Percentiles rank a stretch among this genome's conserved stretches.
Conservation (phyloP, 768 basidiomycete genomes). For the Pleurotus cornucopiae region DNA sequence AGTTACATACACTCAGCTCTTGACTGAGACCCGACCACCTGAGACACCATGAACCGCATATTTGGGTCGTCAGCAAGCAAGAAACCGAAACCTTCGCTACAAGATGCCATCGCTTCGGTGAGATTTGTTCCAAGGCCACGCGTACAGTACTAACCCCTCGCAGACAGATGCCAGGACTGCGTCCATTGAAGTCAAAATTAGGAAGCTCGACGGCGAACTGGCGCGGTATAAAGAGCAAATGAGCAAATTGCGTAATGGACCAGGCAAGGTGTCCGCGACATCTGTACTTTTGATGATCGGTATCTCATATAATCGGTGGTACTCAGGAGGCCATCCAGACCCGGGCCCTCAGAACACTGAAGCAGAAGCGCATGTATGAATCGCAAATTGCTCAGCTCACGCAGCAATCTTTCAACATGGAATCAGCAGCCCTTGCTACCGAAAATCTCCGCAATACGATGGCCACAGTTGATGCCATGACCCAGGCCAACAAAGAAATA, state of each 20-base stretch:
- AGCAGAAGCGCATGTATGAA: slow-evolving; percentile 97
- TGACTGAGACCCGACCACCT: not conserved
- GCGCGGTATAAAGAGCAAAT: slow-evolving; percentile 93
- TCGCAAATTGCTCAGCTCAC: slow-evolving; percentile 83
- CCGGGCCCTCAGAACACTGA: slow-evolving; percentile 87
- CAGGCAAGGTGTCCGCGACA: slow-evolving; percentile 73
- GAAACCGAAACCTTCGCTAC: slow-evolving; percentile 82
- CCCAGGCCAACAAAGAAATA: slow-evolving; percentile 92
- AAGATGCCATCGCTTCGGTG: slow-evolving; percentile 91
- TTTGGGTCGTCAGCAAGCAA: slow-evolving; percentile 72
- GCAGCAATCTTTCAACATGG: slow-evolving; percentile 99
- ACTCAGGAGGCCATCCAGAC: slow-evolving; percentile 84
- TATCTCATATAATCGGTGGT: slow-evolving; percentile 1
- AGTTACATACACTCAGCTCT: not conserved
- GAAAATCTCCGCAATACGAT: slow-evolving; percentile 98
- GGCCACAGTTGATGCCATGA: slow-evolving; percentile 98
- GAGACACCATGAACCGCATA: slow-evolving; percentile 69
- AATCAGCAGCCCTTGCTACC: slow-evolving; percentile 91
- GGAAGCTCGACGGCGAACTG: slow-evolving; percentile 94
- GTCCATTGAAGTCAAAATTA: slow-evolving; percentile 93
- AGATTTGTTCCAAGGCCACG: slow-evolving; percentile 22
- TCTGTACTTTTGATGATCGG: not conserved
- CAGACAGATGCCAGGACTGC: slow-evolving; percentile 87
- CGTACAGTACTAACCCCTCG: slow-evolving; percentile 1
- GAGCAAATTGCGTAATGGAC: slow-evolving; percentile 87